Base-by-base conservation (phyloP, 225 moss, liverwort and hornwort species). In the Pseudisothecium myosuroides region DNA sequence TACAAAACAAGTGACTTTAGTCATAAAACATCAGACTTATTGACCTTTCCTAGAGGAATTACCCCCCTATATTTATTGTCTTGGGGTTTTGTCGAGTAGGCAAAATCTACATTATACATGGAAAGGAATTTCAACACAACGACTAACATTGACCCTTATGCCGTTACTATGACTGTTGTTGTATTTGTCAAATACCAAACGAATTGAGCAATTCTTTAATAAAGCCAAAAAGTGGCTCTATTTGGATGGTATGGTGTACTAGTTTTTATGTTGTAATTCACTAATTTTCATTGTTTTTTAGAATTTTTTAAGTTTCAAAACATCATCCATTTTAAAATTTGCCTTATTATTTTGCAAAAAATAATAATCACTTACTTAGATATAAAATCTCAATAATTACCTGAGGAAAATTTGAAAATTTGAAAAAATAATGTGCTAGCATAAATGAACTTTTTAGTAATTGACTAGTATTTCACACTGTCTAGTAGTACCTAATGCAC, bases 401-500 rank as follows among this genome's bases (percentile, higher is more conserved):
- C 17, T 45, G 28, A 15, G 1, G 14, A 71, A 26, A 23, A 39
- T 7, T 24, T 7, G 0, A 69, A 69, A 14, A 22, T 24, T 1
- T 24, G 1, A 39, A 24, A 21, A 37, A 14, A 10, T 1, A 19
- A 5, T 36, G 39, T 41, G 14, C 3, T 43, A 43, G 9, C 43
- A 43, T 27, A 16, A 28, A 73, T 73, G 6, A 45, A 73, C 0
- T 3, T 2, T 73, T 17, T 2, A 29, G 0, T 73, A 28, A 73
- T 28, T 17, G 28, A 45, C 6, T 5, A 15, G 0, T 28, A 0
- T 43, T 26, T 41, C 2, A 9, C 1, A 26, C 39, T 24, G 14
- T 0, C 0, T n/a, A n/a, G n/a, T n/a, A n/a, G n/a, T n/a, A n/a
- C n/a, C n/a, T 15, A 0, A 15, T 26, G 5, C 9, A 43, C 43